A percentile compares a stretch with the other conserved stretches of the same genome.
phyloP scores from a whole-genome alignment of 169 alveolate genomes.

The Babesia bigemina region DNA sequence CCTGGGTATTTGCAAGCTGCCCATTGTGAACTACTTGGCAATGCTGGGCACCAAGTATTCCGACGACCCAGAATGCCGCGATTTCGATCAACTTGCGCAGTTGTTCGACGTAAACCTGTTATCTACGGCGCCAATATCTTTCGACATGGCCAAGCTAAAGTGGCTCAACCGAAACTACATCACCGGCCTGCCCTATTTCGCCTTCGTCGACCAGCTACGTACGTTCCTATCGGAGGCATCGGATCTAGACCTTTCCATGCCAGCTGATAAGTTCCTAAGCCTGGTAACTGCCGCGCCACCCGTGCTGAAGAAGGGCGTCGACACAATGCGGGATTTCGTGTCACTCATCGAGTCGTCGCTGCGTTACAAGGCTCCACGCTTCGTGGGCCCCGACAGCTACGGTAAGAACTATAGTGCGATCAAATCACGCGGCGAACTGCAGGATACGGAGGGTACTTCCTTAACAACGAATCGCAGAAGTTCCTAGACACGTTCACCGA shows the following conservation, averaged over 20 bases:
- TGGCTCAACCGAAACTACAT: conserved; percentile 53
- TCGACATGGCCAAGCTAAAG: conserved; percentile 40
- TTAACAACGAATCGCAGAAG: conserved; percentile 19
- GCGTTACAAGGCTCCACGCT: conserved; percentile 26
- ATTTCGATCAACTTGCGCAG: conserved; percentile 17
- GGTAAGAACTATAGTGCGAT: neutral
- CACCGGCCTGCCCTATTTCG: neutral
- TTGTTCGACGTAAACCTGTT: conserved; percentile 37
- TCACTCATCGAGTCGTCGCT: conserved; percentile 5
- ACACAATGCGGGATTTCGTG: conserved; percentile 27
- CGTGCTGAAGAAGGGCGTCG: conserved; percentile 20
- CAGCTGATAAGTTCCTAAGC: neutral
- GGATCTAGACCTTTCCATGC: neutral
- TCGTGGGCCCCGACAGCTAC: conserved; percentile 15
- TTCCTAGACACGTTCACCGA: conserved; percentile 16
- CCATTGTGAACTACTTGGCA: conserved; percentile 58
- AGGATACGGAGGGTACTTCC: conserved; percentile 31
- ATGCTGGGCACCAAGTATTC: conserved; percentile 56
- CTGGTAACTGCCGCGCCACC: neutral
- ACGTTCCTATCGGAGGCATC: neutral
- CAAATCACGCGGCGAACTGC: neutral
- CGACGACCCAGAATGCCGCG: conserved; percentile 32
- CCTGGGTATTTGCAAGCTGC: conserved; percentile 36
- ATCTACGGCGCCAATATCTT: conserved; percentile 29
- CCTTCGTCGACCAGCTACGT: conserved; percentile 7